phyloP scores from a whole-genome alignment of 495 filamentous ascomycete species.

The Aspergillus sclerotiicarbonarius region DNA sequence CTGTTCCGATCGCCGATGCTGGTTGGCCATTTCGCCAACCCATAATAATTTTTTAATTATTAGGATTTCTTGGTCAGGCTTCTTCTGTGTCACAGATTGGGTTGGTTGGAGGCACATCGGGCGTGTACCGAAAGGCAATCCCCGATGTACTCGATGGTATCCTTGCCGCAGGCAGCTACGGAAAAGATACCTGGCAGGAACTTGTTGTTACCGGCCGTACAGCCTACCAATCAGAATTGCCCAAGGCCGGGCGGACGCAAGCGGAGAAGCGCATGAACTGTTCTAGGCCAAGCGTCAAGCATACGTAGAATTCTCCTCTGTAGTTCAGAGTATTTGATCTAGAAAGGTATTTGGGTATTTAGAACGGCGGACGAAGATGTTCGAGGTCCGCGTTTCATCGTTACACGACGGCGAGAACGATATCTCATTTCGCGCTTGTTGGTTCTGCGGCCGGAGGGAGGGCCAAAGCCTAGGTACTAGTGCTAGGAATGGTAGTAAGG shows the following conservation, averaged over 20 bases:
- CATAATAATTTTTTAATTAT: conserved; percentile 1
- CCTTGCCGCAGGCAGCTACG: conserved; percentile 23
- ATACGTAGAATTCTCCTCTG: not conserved
- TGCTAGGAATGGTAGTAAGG: too few relatives aligned
- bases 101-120: conserved; percentile 24
- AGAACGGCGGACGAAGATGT: not conserved
- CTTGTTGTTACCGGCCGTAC: conserved; percentile 17
- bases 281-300: conserved; percentile 1
- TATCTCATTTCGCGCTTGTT: not conserved
- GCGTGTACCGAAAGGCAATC: conserved; percentile 33
- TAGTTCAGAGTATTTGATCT: too few relatives aligned
- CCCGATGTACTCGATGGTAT: conserved; percentile 24
- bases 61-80: conserved; percentile 6
- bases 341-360: not conserved
- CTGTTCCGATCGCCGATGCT: conserved; percentile 17
- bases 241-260: conserved; percentile 12
- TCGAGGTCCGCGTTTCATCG: not conserved
- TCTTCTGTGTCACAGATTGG: conserved; percentile 1
- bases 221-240: conserved; percentile 6
- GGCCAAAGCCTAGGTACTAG: not conserved
- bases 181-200: conserved; percentile 18
- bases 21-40: not conserved
- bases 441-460: not conserved
- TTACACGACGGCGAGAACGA: not conserved
- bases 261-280: conserved; percentile 10